Base-by-base conservation (phyloP, 1,284 basidiomycete species). In the Paramarasmius palmivorus region DNA sequence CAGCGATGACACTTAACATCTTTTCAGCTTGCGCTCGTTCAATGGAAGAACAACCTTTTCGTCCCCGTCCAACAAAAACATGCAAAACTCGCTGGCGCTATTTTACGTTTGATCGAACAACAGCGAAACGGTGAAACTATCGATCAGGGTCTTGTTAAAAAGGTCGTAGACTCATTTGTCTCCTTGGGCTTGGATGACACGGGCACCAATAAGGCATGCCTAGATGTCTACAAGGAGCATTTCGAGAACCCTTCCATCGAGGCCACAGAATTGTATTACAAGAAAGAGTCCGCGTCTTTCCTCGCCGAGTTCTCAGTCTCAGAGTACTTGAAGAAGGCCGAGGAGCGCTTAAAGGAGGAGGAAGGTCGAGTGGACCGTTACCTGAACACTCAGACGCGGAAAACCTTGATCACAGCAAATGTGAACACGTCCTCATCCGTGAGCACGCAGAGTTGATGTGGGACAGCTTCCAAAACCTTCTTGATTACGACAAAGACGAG, bases 261-360 rank as follows among this genome's bases (percentile, higher is more conserved):
- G 2, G 88, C 91, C 2, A 98, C 96, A 1, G 91, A 95, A 70
- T 78, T 84, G 49, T 98, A 95, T 77, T 99, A 99, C 79, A 86
- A 84, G 59, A 80, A 88, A 57, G 96, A 99, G 72, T 96, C 93
- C 1, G 86, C 92, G 58, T 82, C 88, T 2, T 99, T 96, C 78
- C 83, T 98, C 25, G 86, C 88, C 1, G 86, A 90, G 65, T 96
- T 95, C 71, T 90, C 85, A 44, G 92, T 98, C 34, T 92, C 94
- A 22, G 97, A 99, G 70, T 99, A 99, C 72, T 83, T 99, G 71
- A 95, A 91, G 79, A 96, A 95, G 74, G 97, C 94, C 2, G 95
- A 98, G 67, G 88, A 89, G 62, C 84, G 97, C 26, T 75, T 99
- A 54, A 83, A 87, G 56, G 96, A 99, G 71, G 97, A 99, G 68